Conservation (phyloP, 2,329 filamentous ascomycete genomes). For the Microascus cirrosus region DNA sequence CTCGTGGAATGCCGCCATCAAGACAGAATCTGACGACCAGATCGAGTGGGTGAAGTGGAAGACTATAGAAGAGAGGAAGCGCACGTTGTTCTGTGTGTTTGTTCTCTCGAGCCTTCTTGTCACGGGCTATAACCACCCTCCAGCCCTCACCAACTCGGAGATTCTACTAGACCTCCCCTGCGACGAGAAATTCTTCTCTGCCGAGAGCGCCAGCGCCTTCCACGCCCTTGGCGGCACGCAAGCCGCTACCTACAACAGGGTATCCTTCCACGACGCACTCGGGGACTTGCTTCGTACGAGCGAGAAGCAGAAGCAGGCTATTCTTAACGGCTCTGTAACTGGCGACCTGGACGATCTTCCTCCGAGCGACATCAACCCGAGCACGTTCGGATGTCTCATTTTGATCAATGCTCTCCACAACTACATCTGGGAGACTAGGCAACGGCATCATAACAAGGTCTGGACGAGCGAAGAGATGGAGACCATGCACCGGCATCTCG, state of each 20-base stretch:
- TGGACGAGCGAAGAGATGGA: conserved; percentile 92
- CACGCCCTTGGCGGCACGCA: conserved; percentile 62
- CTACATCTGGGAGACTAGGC: conserved; percentile 95
- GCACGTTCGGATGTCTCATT: conserved; percentile 83
- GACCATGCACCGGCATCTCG: conserved; percentile 90
- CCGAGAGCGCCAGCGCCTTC: conserved; percentile 75
- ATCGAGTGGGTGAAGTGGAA: conserved; percentile 88
- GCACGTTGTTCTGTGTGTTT: conserved; percentile 85
- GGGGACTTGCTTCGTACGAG: conserved; percentile 72
- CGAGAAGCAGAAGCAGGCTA: conserved; percentile 43
- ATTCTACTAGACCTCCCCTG: conserved; percentile 82
- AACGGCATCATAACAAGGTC: conserved; percentile 74
- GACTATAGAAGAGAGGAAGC: conserved; percentile 76
- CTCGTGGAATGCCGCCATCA: conserved; percentile 28
- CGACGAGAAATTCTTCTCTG: conserved; percentile 83
- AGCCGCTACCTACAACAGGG: conserved; percentile 56
- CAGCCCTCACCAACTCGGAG: conserved; percentile 87
- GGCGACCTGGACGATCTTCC: conserved; percentile 24
- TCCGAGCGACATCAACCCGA: conserved; percentile 61
- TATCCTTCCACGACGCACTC: conserved; percentile 74
- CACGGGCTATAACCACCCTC: conserved; percentile 85
- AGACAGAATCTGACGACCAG: conserved; percentile 44
- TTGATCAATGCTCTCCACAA: conserved; percentile 94
- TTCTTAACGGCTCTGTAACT: conserved; percentile 22
- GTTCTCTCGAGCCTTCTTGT: conserved; percentile 84